A percentile compares a stretch with the other conserved stretches of the same genome.
Evolutionary conservation across 1,139 yeast genomes (phyloP).

Genomic region (Lizanozyma gosingica): DNA sequence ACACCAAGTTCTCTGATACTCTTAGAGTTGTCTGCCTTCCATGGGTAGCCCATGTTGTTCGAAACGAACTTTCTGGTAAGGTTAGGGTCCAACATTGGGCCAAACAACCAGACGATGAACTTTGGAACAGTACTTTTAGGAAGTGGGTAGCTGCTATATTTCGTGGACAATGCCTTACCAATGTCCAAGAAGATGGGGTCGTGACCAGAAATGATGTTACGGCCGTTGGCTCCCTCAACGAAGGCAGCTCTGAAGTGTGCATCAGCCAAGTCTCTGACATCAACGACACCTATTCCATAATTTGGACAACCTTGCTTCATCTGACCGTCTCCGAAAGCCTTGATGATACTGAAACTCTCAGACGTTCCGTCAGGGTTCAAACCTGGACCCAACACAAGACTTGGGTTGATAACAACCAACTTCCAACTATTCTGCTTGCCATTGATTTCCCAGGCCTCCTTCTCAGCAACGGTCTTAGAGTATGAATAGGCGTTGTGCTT

Average conservation of each 20-base stretch:
- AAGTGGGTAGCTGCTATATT: conserved; percentile 2
- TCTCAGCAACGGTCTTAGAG: conserved; percentile 9
- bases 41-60: too few species aligned
- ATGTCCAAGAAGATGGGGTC: conserved; percentile 2
- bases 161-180: conserved; percentile 2
- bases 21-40: too few species aligned
- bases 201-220: conserved; percentile 4
- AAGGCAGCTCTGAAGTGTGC: conserved; percentile 4
- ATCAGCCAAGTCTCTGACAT: conserved; percentile 5
- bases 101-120: conserved; percentile 1
- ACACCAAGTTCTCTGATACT: too few species aligned
- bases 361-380: too few species aligned
- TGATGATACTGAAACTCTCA: conserved; percentile 4
- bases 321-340: conserved; percentile 2
- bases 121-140: conserved; percentile 1
- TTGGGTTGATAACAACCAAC: too few species aligned
- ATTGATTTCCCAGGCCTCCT: conserved; percentile 10
- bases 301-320: conserved; percentile 3
- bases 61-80: too few species aligned
- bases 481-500: conserved; percentile 5
- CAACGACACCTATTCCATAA: conserved; percentile 3
- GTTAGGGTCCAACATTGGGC: too few species aligned
- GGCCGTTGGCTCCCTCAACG: conserved; percentile 2
- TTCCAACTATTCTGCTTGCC: too few species aligned
- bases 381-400: too few species aligned